Evolutionary conservation across 2,329 filamentous ascomycete genomes (phyloP), one percentile per base, ranked within the genome.

Genomic region (Claviceps arundinis): DNA sequence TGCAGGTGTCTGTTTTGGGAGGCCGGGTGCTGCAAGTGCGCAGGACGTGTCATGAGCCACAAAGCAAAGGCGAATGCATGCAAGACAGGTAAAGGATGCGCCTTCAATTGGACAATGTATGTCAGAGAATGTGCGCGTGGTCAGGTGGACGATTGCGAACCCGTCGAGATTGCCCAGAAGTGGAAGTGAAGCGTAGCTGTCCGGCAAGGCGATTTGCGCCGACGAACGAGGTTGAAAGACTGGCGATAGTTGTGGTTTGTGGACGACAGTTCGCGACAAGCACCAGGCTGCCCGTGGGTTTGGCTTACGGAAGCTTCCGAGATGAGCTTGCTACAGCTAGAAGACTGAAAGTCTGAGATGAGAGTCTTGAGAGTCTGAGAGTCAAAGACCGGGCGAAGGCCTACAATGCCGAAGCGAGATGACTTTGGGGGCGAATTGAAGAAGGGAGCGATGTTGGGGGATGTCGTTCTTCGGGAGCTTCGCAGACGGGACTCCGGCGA

Each of bases 1-100:
- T 53, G 54, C 54, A 51, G 46, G 41, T 51, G 51, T 48, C 54
- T 53, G 51, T 40, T 49, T 53, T 53, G 45, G 51, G 37, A 47
- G 40, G 45, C 30, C 37, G 44, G 42, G 34, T 48, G 51, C 44
- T 46, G 48, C 45, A 46, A 43, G 51, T 22, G 37, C 37, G n/a
- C n/a, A 54, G 40, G 45, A 48, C 45, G 38, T 49, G 50, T 54
- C 50, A 48, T 45, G 50, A 48, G 50, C 26, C 50, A 48, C 45
- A 52, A 24, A 24, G 34, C 26, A 17, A 24, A 11, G 8, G 13
- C 16, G n/a, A 16, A 43, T 40, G 30, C 16, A 50, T 45, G 48
- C 48, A 45, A 45, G 41, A 50, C 17, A 16, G 34, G 13, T 16
- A 24, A 22, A 38, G 24, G 40, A 14, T 8, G 26, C 14, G 17